Conservation (phyloP, 2,329 filamentous ascomycete genomes). For the Fusarium lateritium region DNA sequence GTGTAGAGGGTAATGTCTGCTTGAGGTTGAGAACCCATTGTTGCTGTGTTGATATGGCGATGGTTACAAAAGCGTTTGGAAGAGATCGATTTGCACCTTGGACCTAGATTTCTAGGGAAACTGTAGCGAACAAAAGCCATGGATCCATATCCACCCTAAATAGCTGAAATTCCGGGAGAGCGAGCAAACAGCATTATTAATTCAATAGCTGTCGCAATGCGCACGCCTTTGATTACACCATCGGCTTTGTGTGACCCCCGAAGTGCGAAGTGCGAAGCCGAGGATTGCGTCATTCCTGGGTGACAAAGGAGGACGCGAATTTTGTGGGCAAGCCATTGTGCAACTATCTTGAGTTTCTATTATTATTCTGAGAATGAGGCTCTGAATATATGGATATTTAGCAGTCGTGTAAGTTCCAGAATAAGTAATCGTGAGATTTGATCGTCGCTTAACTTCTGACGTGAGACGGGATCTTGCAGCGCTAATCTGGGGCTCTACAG, state of each 20-base stretch:
- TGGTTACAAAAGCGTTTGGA: background rate
- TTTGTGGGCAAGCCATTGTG: conserved; percentile 1
- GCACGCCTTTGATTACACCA: conserved; percentile 24
- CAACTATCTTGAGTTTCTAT: background rate
- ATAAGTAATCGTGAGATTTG: background rate
- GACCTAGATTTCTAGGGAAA: background rate
- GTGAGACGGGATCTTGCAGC: conserved; percentile 17
- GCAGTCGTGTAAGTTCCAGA: conserved; percentile 3
- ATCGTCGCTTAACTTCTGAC: conserved; percentile 29
- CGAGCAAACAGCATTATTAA: conserved; percentile 21
- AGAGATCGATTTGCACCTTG: background rate
- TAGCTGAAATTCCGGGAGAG: background rate
- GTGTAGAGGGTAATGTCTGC: conserved; percentile 76
- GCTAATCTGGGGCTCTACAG: conserved; percentile 9
- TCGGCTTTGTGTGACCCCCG: conserved; percentile 20
- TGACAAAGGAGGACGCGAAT: background rate
- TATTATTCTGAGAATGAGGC: background rate
- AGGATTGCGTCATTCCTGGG: conserved; percentile 25
- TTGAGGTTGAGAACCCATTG: conserved; percentile 39
- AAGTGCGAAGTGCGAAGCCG: conserved; percentile 13
- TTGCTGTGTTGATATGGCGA: conserved; percentile 15
- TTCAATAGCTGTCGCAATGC: conserved; percentile 1
- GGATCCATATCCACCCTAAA: background rate
- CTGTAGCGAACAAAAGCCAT: background rate
- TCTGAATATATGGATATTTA: conserved; percentile 2